These are phyloP conservation scores for Fimicolochytrium jonesii DNA, from an alignment of 192 early-diverging fungal genomes.

Conservation along the genomic window DNA sequence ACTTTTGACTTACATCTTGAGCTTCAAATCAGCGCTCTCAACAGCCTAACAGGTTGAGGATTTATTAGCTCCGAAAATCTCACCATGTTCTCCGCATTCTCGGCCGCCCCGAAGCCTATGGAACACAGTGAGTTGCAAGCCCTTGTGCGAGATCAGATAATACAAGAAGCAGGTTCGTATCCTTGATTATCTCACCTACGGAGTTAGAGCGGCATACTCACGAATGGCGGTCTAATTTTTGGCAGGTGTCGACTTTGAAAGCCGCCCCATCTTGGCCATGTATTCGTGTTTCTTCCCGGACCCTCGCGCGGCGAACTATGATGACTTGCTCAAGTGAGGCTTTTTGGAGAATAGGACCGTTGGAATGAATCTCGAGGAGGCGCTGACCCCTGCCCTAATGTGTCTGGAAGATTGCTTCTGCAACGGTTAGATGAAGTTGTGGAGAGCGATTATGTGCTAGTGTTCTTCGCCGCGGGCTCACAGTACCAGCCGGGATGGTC, in stretches of 20 bases:
- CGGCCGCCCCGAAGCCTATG: neutral
- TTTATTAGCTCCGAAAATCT: neutral
- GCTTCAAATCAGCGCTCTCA: no score
- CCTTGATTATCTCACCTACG: neutral
- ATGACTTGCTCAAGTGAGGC: slow-evolving; percentile 71
- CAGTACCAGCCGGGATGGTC: slow-evolving; percentile 73
- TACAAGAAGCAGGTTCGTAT: slow-evolving; percentile 7
- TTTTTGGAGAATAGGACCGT: neutral
- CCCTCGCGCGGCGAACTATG: slow-evolving; percentile 76
- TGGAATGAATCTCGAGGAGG: no score
- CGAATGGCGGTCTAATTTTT: neutral
- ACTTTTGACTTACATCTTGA: no score
- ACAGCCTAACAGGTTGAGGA: no score
- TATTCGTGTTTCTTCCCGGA: slow-evolving; percentile 84
- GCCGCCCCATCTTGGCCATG: slow-evolving; percentile 75
- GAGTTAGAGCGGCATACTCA: neutral
- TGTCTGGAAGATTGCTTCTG: slow-evolving; percentile 52
- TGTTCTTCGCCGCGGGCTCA: slow-evolving; percentile 77
- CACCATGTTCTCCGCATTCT: slow-evolving; percentile 6
- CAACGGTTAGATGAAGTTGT: slow-evolving; percentile 74
- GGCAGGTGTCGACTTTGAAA: slow-evolving; percentile 78
- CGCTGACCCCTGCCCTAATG: no score
- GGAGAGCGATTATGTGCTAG: slow-evolving; percentile 85
- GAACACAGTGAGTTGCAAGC: neutral
- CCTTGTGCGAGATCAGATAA: slow-evolving; percentile 4